Evolutionary conservation across 805 yeast genomes (phyloP).

Genomic region (Ogataea zsoltii): DNA sequence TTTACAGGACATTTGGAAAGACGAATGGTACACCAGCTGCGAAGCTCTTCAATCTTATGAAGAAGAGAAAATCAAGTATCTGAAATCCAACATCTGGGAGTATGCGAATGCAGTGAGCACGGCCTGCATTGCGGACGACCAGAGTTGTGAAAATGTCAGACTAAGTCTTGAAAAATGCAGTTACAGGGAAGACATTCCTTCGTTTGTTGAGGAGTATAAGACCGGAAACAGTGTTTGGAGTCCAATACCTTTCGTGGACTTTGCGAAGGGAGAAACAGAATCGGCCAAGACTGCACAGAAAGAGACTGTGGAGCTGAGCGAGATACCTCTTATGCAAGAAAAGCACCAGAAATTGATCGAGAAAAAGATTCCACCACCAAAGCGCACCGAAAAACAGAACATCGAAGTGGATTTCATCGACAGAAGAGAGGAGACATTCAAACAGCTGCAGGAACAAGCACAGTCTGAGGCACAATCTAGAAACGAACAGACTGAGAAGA

Average conservation of each 20-base stretch:
- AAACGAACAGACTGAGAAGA: constrained; percentile 12
- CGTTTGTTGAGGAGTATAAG: constrained; percentile 53
- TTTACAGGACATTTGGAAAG: constrained; percentile 60
- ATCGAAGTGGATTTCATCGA: constrained; percentile 28
- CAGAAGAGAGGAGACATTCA: constrained; percentile 33
- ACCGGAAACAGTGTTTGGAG: constrained; percentile 65
- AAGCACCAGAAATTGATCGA: constrained; percentile 13
- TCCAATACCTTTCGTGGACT: constrained; percentile 68
- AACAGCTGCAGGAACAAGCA: constrained; percentile 30
- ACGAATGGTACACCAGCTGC: constrained; percentile 70
- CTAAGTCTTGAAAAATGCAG: constrained; percentile 67
- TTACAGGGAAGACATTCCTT: constrained; percentile 55
- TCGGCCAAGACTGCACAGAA: constrained; percentile 4
- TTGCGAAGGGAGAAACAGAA: constrained; percentile 32
- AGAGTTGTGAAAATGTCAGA: constrained; percentile 71
- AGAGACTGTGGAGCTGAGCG: constrained; percentile 15
- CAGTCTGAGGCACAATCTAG: constrained; percentile 24
- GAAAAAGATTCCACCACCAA: constrained; percentile 31
- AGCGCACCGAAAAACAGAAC: constrained; percentile 27
- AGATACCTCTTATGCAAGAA: constrained; percentile 20
- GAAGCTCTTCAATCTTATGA: constrained; percentile 67
- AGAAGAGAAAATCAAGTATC: constrained; percentile 66
- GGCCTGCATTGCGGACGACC: constrained; percentile 77
- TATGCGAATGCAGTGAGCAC: constrained; percentile 74
- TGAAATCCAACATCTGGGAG: constrained; percentile 75